Evolutionary conservation across 495 filamentous ascomycete species (phyloP), one percentile per base, ranked within the genome.

Genomic region (Staphylotrichum longicolle): DNA sequence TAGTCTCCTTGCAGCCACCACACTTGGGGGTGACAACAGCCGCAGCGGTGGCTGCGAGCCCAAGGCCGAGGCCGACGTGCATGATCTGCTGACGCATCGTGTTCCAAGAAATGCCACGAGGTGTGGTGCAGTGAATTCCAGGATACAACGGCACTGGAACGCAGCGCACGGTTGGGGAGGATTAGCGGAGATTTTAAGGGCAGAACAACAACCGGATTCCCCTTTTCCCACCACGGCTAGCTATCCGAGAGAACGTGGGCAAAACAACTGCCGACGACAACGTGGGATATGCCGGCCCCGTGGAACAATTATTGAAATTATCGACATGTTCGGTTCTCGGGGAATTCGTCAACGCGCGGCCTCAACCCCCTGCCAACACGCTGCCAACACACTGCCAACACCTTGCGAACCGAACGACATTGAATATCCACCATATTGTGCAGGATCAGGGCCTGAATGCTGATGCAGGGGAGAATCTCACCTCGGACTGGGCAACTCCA

Each of bases 21-120:
- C 50, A 60, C 40, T 46, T 7, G 37, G 20, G 11, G 32, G 12
- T 47, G 27, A n/a, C 8, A 10, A 41, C 48, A 3, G 49, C 58
- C 6, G 56, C 46, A 1, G 32, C 50, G 11, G 49, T 46, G 39
- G 41, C 49, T 5, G 49, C 49, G 40, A 54, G 14, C 10, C 41
- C 20, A 1, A 27, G 54, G 49, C 49, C 48, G 41, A 60, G 47
- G 57, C 57, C 41, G 20, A 30, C 39, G 10, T 46, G 57, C 47
- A 60, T 44, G 57, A 53, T 60, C 11, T 20, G 48, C 6, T 60
- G 57, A 27, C 20, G 20, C 47, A 58, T 58, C 27, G 45, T 45
- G 15, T 0, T 14, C 3, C 57, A 32, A 44, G 32, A 15, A 50
- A 40, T 41, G 48, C 39, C 39, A 53, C 48, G 48, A 51, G 48